These are phyloP conservation scores for Diaporthe capsici DNA, from an alignment of 2,329 filamentous ascomycete genomes.

Conservation along the genomic window DNA sequence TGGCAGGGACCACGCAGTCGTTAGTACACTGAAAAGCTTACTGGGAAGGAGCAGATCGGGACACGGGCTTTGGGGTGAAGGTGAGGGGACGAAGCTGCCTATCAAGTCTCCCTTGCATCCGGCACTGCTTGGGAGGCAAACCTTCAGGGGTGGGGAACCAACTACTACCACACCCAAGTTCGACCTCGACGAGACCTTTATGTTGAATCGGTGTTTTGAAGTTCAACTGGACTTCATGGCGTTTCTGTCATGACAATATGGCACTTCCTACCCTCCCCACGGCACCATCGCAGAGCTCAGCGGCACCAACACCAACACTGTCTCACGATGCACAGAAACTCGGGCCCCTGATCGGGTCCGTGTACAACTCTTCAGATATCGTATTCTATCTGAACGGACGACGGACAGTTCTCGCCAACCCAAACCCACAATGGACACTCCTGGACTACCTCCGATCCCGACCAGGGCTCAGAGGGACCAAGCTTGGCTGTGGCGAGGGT, in stretches of 20 bases:
- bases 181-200: background rate
- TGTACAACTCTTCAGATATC: conserved; percentile 2
- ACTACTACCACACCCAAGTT: background rate
- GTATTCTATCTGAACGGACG: conserved; percentile 24
- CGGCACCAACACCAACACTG: background rate
- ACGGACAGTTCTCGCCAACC: conserved; percentile 20
- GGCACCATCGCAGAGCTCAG: background rate
- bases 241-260: background rate
- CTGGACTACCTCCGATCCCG: conserved; percentile 27
- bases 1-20: conserved; percentile 1
- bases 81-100: conserved; percentile 32
- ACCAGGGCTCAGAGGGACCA: conserved; percentile 25
- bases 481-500: conserved; percentile 87
- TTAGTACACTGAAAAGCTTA: background rate
- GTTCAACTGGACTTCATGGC: background rate
- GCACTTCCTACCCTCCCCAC: background rate
- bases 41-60: background rate
- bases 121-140: conserved; percentile 14
- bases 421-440: conserved; percentile 32
- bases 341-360: background rate
- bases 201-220: background rate
- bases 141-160: conserved; percentile 12
- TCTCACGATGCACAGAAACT: conserved; percentile 13
- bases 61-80: background rate
- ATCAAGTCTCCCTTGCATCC: conserved; percentile 29